phyloP scores from a whole-genome alignment of 306 rosid species.

The Prosopis cineraria region DNA sequence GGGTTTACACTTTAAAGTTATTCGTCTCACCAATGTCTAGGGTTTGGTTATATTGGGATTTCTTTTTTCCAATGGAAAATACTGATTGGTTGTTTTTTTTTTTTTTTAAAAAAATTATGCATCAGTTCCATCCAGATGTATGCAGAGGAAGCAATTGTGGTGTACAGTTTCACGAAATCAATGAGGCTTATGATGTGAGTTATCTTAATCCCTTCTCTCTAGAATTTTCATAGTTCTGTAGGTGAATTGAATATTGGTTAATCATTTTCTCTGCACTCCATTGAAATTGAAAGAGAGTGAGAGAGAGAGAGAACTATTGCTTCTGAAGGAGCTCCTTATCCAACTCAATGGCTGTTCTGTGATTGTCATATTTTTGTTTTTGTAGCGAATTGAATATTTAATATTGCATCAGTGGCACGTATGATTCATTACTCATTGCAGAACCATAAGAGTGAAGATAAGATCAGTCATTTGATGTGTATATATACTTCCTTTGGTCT shows the following conservation, averaged over 20 bases:
- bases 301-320: background rate
- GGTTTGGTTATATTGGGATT: background rate
- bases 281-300: background rate
- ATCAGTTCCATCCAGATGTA: slow-evolving; percentile 94
- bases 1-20: background rate
- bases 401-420: background rate
- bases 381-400: background rate
- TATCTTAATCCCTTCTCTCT: background rate
- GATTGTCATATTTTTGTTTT: background rate
- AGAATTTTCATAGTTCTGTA: background rate
- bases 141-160: slow-evolving; percentile 80
- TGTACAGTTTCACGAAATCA: slow-evolving; percentile 79
- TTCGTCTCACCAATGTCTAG: background rate
- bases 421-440: background rate
- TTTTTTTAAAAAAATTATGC: no score
- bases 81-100: slow-evolving; percentile 10
- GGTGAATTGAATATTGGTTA: background rate
- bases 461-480: background rate
- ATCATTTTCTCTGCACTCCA: background rate
- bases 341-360: background rate
- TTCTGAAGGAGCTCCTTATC: background rate
- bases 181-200: slow-evolving; percentile 89
- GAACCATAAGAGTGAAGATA: background rate
- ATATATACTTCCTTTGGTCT: no score
- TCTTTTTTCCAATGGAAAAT: no score